Evolutionary conservation across 495 filamentous ascomycete genomes (phyloP).

Genomic region (Annulohypoxylon stygium): DNA sequence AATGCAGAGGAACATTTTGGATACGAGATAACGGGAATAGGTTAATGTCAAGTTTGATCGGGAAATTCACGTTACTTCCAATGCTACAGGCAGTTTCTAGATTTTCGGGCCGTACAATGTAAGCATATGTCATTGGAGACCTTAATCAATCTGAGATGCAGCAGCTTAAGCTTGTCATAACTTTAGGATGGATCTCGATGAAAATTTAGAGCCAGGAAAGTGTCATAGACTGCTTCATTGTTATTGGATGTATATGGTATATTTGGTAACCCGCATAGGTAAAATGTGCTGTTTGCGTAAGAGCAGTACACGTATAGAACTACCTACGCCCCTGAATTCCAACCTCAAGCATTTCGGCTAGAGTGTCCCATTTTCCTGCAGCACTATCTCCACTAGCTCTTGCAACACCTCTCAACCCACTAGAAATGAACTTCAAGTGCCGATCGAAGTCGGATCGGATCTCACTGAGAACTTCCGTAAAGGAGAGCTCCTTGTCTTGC

Average conservation of each 20-base stretch:
- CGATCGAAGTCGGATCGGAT: constrained; percentile 64
- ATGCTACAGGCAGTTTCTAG: neutral
- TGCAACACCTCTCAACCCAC: constrained; percentile 69
- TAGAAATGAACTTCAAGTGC: constrained; percentile 66
- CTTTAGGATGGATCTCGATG: constrained; percentile 26
- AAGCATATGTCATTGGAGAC: constrained; percentile 23
- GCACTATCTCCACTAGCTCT: constrained; percentile 66
- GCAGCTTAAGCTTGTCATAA: neutral
- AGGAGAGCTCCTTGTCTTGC: constrained; percentile 53
- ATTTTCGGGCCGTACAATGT: neutral
- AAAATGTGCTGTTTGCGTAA: no score
- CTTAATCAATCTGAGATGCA: constrained; percentile 1
- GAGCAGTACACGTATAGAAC: neutral
- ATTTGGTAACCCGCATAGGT: no score
- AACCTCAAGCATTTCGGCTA: constrained; percentile 71
- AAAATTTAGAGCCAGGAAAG: constrained; percentile 22
- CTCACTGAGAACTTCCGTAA: constrained; percentile 56
- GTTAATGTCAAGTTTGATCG: neutral
- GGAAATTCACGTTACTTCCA: neutral
- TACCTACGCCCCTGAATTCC: constrained; percentile 54
- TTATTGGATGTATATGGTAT: neutral
- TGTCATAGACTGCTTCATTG: constrained; percentile 23
- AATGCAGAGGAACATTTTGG: neutral
- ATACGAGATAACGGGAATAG: neutral
- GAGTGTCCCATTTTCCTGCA: constrained; percentile 67